Conservation (phyloP, 306 rosid species). For the Urtica urens region DNA sequence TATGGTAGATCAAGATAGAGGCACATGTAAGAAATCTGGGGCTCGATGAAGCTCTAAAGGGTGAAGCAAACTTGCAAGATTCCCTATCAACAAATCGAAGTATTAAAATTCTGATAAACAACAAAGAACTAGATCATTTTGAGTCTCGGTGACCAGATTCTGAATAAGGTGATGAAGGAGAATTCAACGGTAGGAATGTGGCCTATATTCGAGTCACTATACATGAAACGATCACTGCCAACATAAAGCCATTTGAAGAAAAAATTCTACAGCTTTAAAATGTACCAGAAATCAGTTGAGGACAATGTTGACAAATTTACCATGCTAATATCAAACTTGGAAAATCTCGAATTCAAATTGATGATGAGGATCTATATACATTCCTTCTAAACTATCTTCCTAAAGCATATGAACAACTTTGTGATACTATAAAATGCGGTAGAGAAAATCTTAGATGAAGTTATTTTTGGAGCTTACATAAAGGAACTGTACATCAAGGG, state of each 20-base stretch:
- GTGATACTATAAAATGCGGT: not conserved
- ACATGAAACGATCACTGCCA: not conserved
- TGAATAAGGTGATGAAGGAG: not conserved
- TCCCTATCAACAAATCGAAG: not conserved
- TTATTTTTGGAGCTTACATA: not conserved
- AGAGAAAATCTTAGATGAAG: not conserved
- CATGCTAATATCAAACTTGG: too few species aligned
- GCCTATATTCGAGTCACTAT: not conserved
- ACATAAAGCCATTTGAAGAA: not conserved
- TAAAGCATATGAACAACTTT: not conserved
- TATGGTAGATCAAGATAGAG: not conserved
- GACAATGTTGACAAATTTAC: not conserved
- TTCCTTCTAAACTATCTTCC: not conserved
- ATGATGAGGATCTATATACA: not conserved
- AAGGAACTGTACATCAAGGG: not conserved
- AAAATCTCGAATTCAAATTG: not conserved
- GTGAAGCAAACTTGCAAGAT: not conserved
- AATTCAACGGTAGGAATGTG: not conserved
- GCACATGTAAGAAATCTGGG: not conserved
- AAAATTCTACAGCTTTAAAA: not conserved
- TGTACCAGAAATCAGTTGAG: not conserved
- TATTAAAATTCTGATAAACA: not conserved
- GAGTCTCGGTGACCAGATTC: not conserved
- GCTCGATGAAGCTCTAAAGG: not conserved
- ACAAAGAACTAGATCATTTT: not conserved